phyloP scores from a whole-genome alignment of 2,329 filamentous ascomycete genomes.

The Neopestalotiopsis sp. region DNA sequence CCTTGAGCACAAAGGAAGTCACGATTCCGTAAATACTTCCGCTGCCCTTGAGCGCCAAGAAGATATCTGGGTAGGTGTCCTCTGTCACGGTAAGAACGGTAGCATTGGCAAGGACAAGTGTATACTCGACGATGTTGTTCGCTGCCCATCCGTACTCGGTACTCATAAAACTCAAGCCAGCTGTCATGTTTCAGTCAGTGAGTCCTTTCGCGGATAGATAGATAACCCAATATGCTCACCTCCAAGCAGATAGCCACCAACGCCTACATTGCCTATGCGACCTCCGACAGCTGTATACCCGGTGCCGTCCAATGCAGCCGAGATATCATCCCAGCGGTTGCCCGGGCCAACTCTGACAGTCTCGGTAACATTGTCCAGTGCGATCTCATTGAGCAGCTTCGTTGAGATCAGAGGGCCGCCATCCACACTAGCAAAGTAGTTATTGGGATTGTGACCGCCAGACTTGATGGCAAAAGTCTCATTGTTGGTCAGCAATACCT shows the following conservation, averaged over 20 bases:
- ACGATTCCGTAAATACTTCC: slow-evolving; percentile 62
- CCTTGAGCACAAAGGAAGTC: slow-evolving; percentile 49
- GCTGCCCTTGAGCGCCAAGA: slow-evolving; percentile 58
- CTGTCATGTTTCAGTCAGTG: background rate
- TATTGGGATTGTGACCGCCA: slow-evolving; percentile 62
- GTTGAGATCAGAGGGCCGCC: slow-evolving; percentile 56
- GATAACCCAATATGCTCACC: slow-evolving; percentile 40
- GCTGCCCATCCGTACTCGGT: slow-evolving; percentile 55
- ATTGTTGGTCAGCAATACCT: slow-evolving; percentile 49
- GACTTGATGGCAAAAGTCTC: slow-evolving; percentile 60
- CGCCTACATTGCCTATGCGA: slow-evolving; percentile 51
- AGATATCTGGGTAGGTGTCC: slow-evolving; percentile 52
- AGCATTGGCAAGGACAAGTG: slow-evolving; percentile 58
- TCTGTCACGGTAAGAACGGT: slow-evolving; percentile 50
- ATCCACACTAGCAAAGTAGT: slow-evolving; percentile 55
- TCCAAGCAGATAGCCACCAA: slow-evolving; percentile 56
- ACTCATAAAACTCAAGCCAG: slow-evolving; percentile 51
- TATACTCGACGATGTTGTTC: slow-evolving; percentile 52
- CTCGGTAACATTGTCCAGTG: slow-evolving; percentile 40
- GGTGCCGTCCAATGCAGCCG: slow-evolving; percentile 43
- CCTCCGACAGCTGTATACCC: slow-evolving; percentile 49
- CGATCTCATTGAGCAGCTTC: slow-evolving; percentile 45
- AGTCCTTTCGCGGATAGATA: background rate
- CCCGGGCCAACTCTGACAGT: slow-evolving; percentile 51
- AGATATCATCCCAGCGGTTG: slow-evolving; percentile 48